Evolutionary conservation across 257 asterid genomes (phyloP), one percentile per base, ranked within the genome.

Genomic region (Solanum neorickii): DNA sequence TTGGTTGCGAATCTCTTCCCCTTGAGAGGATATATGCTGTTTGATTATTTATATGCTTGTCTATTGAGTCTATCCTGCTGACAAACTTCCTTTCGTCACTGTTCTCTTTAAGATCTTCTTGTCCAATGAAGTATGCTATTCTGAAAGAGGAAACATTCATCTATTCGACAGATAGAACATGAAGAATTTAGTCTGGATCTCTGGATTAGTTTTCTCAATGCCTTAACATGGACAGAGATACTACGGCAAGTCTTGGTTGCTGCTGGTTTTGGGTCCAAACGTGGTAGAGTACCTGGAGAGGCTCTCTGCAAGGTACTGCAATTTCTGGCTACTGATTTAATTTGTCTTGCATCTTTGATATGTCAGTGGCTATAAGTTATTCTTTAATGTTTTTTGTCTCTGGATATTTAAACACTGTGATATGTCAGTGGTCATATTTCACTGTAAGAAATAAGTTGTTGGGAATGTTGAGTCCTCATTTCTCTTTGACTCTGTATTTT

Each of bases 221-320:
- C 93, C 90, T 89, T 97, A 91, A 96, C 99, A 68, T 96, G 99
- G 99, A 90, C 94, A 77, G 99, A 97, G 91, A 94, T 97, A 92
- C 86, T 96, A 77, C 90, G 98, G 29, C 98, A 96, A 92, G 94
- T 96, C 56, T 90, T 94, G 76, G 91, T 91, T 90, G 94, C 97
- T 9, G 97, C 99, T 93, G 99, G 99, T 88, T 96, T 93, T 91
- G 97, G 99, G 88, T 94, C 98, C 73, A 94, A 93, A 89, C 88
- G 76, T 83, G 90, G 90, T 83, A 87, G 85, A 88, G 59, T 74
- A 21, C 89, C 88, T 56, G 90, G 90, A 88, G 91, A 90, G 87
- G 87, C 91, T 73, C 85, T 89, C 88, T 88, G 87, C 91, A 94
- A 96, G 99, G 99, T 97, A 92, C 73, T 83, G 35, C 47, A 82